Base-by-base conservation (phyloP, 768 basidiomycete genomes). In the Boletus pseudo-olivaceus region DNA sequence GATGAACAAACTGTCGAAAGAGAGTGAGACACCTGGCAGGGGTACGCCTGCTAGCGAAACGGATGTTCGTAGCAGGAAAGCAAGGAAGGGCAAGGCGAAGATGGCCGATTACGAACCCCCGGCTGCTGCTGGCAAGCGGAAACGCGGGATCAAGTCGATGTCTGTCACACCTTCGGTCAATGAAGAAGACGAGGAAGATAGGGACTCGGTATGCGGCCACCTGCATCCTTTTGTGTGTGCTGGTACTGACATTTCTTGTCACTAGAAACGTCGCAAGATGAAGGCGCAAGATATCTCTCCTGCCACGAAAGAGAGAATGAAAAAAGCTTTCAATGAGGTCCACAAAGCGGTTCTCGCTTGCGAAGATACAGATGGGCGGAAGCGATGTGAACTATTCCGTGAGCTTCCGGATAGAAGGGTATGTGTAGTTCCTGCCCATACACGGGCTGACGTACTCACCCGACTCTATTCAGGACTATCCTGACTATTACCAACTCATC, bases 401-500 rank as follows among this genome's bases (percentile, higher is more conserved):
- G 90, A 92, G 57, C 78, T 90, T n/a, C 93, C 93, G 5, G 85
- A 88, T 65, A 85, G 77, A 71, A 80, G 84, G 68, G 89, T 87
- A 63, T 57, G 78, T 69, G 14, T 30, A 4, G 1, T 40, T 48
- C 50, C 19, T 23, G 19, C n/a, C 47, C 33, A 1, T 7, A n/a
- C 19, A 20, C 27, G 11, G 54, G 47, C 7, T 27, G n/a, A 47
- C 10, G 43, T 49, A 60, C 56, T 68, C 33, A 66, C 48, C 11
- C 12, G 12, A 35, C 23, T 20, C n/a, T n/a, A n/a, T n/a, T 46
- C 39, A 93, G 89, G 84, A 88, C 53, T 95, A 95, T 64, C 92
- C 93, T 30, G 90, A 94, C 65, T 99, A 98, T 68, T 97, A 95
- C 70, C 81, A 87, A 53, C 79, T 94, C 63, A 98, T 99, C 73